Evolutionary conservation across 1,139 yeast species (phyloP).

Genomic region (Debaryomycetaceae sp.): DNA sequence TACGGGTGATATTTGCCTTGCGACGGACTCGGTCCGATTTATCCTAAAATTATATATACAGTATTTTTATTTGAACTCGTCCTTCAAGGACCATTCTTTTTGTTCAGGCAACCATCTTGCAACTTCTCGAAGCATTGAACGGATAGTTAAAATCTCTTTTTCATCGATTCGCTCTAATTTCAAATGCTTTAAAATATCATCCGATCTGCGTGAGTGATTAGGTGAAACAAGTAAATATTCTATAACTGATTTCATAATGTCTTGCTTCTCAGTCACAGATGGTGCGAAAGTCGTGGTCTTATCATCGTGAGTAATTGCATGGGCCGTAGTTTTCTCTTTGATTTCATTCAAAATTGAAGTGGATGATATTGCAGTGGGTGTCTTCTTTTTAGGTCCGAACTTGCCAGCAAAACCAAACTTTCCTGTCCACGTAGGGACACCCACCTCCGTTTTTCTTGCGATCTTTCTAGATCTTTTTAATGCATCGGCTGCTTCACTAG

Average conservation of each 20-base stretch:
- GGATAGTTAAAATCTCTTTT: constrained; percentile 56
- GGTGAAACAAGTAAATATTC: constrained; percentile 29
- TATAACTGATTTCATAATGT: constrained; percentile 32
- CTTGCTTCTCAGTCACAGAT: constrained; percentile 19
- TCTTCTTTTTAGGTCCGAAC: constrained; percentile 23
- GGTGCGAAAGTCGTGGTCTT: constrained; percentile 17
- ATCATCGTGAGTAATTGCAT: constrained; percentile 12
- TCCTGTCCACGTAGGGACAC: constrained; percentile 97
- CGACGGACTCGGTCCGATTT: neutral
- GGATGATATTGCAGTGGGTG: constrained; percentile 18
- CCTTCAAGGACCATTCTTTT: constrained; percentile 65
- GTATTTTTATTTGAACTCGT: constrained; percentile 35
- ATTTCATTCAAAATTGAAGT: constrained; percentile 33
- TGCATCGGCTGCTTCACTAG: constrained; percentile 73
- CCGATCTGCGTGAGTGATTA: constrained; percentile 50
- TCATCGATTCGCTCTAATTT: constrained; percentile 46
- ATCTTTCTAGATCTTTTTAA: constrained; percentile 62
- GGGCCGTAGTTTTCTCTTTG: constrained; percentile 19
- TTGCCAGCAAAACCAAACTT: constrained; percentile 80
- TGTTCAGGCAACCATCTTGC: constrained; percentile 61
- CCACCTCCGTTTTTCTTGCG: constrained; percentile 64
- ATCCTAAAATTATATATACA: neutral
- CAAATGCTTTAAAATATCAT: constrained; percentile 52
- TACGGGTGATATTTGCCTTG: too few species aligned
- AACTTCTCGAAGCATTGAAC: constrained; percentile 66